Conservation (phyloP, 2,329 filamentous ascomycete genomes). For the Diatrype stigma region DNA sequence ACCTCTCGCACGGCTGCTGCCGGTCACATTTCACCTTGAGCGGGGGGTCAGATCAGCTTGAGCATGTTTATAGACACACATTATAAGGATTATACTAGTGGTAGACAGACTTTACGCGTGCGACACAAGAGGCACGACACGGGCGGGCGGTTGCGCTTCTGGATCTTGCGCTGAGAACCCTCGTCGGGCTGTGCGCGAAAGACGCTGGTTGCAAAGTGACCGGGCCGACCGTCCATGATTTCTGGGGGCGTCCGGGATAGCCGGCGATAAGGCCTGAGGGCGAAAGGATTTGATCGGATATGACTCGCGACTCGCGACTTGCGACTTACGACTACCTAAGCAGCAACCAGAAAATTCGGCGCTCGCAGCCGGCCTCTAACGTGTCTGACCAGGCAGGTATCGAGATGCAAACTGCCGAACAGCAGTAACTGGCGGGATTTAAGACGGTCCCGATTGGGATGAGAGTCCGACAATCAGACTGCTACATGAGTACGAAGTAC, state of each 20-base stretch:
- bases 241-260: constrained; percentile 4
- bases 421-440: not conserved
- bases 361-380: no score
- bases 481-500: not conserved
- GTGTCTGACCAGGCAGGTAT: no score
- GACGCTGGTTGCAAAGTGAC: constrained; percentile 29
- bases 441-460: not conserved
- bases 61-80: constrained; percentile 4
- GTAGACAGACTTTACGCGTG: constrained; percentile 31
- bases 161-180: constrained; percentile 31
- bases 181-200: constrained; percentile 32
- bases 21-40: constrained; percentile 35
- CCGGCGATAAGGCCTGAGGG: constrained; percentile 15
- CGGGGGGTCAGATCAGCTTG: constrained; percentile 5
- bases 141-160: constrained; percentile 33
- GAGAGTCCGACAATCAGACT: not conserved
- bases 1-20: constrained; percentile 35
- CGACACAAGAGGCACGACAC: constrained; percentile 32
- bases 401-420: no score
- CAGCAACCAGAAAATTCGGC: no score
- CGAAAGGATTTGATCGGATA: constrained; percentile 10
- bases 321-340: no score
- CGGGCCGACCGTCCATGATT: constrained; percentile 26
- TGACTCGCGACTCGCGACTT: not conserved
- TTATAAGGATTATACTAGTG: not conserved